Evolutionary conservation across 2,329 filamentous ascomycete species (phyloP), one percentile per base, ranked within the genome.

Genomic region (Sarocladium oryzae): DNA sequence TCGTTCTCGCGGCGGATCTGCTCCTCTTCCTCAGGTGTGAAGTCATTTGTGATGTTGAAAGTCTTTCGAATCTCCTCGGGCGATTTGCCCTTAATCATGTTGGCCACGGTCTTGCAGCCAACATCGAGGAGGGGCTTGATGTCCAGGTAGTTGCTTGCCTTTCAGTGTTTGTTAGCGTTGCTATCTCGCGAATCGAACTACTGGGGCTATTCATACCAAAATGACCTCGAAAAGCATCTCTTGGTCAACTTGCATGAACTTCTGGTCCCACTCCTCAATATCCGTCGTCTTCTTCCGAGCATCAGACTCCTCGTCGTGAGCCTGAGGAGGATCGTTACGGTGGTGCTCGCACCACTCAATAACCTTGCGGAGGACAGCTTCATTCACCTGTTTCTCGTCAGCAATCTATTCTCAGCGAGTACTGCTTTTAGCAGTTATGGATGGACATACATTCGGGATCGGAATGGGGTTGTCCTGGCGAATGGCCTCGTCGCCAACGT

Each of bases 1-100:
- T 93, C 88, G 67, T 93, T 93, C 77, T 93, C 88, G 3, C 88
- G 82, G 52, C 88, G 86, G 57, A 93, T 99, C 79, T 99, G 93
- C 66, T 99, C 93, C 71, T 99, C 93, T 74, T 99, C 93, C 71
- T 99, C 93, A 2, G 92, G 89, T 0, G 93, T 97, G 74, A 99
- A 99, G 70, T 99, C 93, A 63, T 99, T 99, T 64, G 95, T 93
- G 64, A 99, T 99, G 75, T 99, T 99, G 78, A 99, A 99, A 0
- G 93, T 99, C 80, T 97, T 99, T 49, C 93, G 88, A 63, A 99
- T 99, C 76, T 99, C 93, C 69, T 99, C 93, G 2, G 93, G 93
- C 0, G 90, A 96, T 80, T 99, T 99, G 74, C 93, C 93, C 87
- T 99, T 99, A 79, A 99, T 99, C 93, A 99, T 99, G 75, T 99